These are phyloP conservation scores for Xylaria sp. DNA, from an alignment of 2,329 filamentous ascomycete species.

Conservation along the genomic window DNA sequence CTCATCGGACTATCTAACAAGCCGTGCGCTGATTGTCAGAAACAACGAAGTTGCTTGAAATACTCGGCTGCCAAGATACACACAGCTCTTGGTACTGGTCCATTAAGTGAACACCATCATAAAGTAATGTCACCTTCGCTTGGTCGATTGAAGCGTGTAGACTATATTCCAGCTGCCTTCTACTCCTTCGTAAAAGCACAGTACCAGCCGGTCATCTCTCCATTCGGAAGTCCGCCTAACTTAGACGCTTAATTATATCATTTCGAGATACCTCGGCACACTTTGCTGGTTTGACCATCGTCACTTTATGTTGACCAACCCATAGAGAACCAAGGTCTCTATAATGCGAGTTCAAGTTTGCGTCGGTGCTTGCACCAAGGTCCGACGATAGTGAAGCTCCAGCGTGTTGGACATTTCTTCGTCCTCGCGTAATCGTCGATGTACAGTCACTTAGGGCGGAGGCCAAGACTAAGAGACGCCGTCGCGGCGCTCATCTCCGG, in stretches of 20 bases:
- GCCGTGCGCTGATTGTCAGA: background rate
- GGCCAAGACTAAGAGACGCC: conserved; percentile 14
- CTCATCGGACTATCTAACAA: background rate
- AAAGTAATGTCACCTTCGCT: conserved; percentile 12
- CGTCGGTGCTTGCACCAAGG: background rate
- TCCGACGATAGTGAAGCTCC: background rate
- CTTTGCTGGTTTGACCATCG: background rate
- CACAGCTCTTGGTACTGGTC: conserved; percentile 23
- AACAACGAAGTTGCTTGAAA: background rate
- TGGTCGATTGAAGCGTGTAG: conserved; percentile 22
- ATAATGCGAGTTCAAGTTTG: conserved; percentile 4
- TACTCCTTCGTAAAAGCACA: background rate
- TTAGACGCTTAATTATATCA: conserved; percentile 21
- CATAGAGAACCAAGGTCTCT: conserved; percentile 4
- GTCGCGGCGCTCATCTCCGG: conserved; percentile 12
- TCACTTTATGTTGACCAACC: background rate
- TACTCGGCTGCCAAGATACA: conserved; percentile 24
- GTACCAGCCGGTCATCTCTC: conserved; percentile 7
- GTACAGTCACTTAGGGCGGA: background rate
- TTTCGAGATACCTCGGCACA: conserved; percentile 7
- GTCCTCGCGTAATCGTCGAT: conserved; percentile 15
- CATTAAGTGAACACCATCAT: background rate
- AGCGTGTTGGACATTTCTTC: background rate
- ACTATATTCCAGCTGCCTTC: background rate
- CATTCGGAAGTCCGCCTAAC: conserved; percentile 19